These are phyloP conservation scores for Dalbergia oliveri DNA, from an alignment of 306 rosid species.

Conservation along the genomic window DNA sequence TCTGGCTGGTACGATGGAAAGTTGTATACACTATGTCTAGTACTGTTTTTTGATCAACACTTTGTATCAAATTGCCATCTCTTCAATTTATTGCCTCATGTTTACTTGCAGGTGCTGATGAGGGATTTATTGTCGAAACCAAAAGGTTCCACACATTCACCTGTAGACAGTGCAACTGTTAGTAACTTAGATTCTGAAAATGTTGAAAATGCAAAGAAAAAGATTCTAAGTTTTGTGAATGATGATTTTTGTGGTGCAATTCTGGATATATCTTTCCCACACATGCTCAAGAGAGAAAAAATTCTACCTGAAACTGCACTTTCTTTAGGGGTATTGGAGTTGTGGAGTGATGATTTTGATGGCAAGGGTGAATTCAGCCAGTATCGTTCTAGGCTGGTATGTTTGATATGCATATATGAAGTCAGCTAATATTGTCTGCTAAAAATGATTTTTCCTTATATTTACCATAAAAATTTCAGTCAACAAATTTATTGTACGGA, in stretches of 20 bases:
- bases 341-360: constrained; percentile 95
- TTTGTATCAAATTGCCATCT: constrained; percentile 35
- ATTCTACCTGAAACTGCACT: constrained; percentile 62
- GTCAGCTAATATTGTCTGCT: constrained; percentile 31
- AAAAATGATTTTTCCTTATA: constrained; percentile 9
- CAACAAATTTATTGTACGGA: constrained; percentile 23
- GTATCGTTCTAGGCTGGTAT: constrained; percentile 90
- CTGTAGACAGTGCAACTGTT: constrained; percentile 60
- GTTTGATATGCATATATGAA: constrained; percentile 38
- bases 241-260: constrained; percentile 73
- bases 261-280: constrained; percentile 87
- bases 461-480: background rate
- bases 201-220: constrained; percentile 64
- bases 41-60: constrained; percentile 22
- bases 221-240: constrained; percentile 64
- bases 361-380: constrained; percentile 89
- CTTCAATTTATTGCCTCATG: constrained; percentile 47
- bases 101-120: constrained; percentile 69
- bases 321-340: constrained; percentile 76
- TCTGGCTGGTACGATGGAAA: constrained; percentile 87
- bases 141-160: constrained; percentile 62
- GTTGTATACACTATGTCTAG: constrained; percentile 15
- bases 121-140: constrained; percentile 87
- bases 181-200: constrained; percentile 62
- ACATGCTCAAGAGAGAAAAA: constrained; percentile 87